Base-by-base conservation (phyloP, 345 rosid genomes). In the Brassica carinata region DNA sequence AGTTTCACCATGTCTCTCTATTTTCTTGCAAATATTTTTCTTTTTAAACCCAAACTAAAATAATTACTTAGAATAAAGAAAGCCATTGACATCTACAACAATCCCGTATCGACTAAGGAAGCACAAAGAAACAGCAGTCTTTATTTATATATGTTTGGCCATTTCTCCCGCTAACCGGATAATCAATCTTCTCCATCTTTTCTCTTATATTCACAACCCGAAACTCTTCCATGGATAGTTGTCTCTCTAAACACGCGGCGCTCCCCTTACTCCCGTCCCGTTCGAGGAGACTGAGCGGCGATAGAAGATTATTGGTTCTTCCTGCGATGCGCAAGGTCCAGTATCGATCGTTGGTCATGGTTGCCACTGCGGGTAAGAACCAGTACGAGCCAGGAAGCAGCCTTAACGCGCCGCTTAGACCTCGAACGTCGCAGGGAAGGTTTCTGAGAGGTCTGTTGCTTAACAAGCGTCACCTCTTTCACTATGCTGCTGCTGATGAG, bases 361-460 rank as follows among this genome's bases (percentile, higher is more conserved):
- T 88, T 10, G 78, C 73, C 1, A 84, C 89, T 5, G 90, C 93
- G 18, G 90, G 96, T 7, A 79, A 86, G 8, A 91, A 96, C 80
- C 92, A 83, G 78, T 93, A 93, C 69, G 96, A 91, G 83, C 85
- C 92, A 64, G 88, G 93, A 66, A 88, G 97, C 31, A 84, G 92
- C 70, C 85, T 96, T 62, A 93, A 96, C 87, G 86, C 93, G 19
- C 98, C 99, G 72, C 87, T 91, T 48, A 93, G 88, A 80, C 92
- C 87, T 8, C 82, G 84, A 64, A 88, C 99, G 0, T 65, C 88
- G 13, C 85, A 88, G 17, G 99, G 97, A 8, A 89, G 73, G 88
- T 86, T 86, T 68, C 65, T 93, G 71, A 86, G 87, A 66, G 77
- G 89, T 10, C 97, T 96, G 62, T 81, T 96, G 72, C 87, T 84